Conservation (phyloP, 352 stramenopile species). For the Thraustochytrium striatum region DNA sequence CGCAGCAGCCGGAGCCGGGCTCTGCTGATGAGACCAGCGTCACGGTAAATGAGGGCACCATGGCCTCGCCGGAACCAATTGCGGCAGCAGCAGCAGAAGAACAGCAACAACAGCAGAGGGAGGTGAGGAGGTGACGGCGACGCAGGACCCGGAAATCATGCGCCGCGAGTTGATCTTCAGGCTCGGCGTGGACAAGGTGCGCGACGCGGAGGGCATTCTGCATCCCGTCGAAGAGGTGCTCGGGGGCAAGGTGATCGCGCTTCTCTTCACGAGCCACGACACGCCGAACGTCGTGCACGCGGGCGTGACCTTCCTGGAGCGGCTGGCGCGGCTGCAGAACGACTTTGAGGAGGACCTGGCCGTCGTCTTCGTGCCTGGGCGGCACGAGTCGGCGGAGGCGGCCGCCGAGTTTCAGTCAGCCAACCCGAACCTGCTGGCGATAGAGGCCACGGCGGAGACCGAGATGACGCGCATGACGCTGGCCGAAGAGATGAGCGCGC, state of each 20-base stretch:
- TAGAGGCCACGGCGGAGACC: too few species aligned
- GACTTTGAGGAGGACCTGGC: neutral
- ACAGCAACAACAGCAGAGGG: too few species aligned
- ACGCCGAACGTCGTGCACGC: neutral
- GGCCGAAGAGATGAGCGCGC: neutral
- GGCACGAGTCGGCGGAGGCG: too few species aligned
- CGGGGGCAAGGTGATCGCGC: conserved; percentile 21
- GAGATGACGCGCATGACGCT: neutral
- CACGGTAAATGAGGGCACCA: neutral
- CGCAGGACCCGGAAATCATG: neutral
- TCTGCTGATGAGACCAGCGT: neutral
- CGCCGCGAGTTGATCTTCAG: conserved; percentile 20
- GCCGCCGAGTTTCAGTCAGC: neutral
- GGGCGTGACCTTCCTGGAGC: neutral
- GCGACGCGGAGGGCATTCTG: neutral
- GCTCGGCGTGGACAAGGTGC: conserved; percentile 13
- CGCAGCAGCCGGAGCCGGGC: neutral
- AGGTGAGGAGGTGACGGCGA: neutral
- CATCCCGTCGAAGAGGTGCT: neutral
- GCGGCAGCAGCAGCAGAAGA: neutral
- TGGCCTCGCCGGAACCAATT: neutral
- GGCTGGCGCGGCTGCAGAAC: conserved; percentile 10
- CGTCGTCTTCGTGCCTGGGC: too few species aligned
- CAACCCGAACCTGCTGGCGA: neutral
- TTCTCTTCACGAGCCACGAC: conserved; percentile 21